Base-by-base conservation (phyloP, 371 early-diverging fungal genomes). In the Edhazardia aedis region DNA sequence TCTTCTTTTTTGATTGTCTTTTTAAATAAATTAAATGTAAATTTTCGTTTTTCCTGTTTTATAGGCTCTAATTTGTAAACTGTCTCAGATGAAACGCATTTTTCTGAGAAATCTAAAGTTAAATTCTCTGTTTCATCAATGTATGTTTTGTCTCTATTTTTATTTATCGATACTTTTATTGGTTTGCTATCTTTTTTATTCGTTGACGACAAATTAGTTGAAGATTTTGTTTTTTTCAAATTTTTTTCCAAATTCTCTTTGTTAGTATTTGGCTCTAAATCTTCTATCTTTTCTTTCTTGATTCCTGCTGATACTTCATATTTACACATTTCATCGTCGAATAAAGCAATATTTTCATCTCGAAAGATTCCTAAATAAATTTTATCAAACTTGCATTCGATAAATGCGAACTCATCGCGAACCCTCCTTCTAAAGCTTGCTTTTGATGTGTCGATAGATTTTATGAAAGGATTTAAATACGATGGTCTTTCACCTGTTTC, bases 1-100 rank as follows among this genome's bases (percentile, higher is more conserved):
- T 68, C 64, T 4, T 30, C 30, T 1, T 68, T 43, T 9, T 54
- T 30, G 22, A 66, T 61, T 53, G 57, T 56, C 0, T 47, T 50
- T 0, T 48, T 47, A 52, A 67, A 71, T 7, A 40, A n/a, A 40
- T n/a, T 40, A 40, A 40, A 40, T 40, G 12, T 40, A 16, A 12
- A 16, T 14, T 4, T 4, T 16, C 12, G 21, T 16, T 7, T 4
- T 40, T 40, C 21, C 40, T 40, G 12, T 16, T 4, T 40, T 33
- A 33, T 33, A 7, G 33, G 6, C 6, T 33, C 14, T 33, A 33
- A 33, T 33, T 33, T 33, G 6, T 6, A 33, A 7, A 7, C 33
- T 7, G 33, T 7, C 6, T 33, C 6, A 33, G 33, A 7, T 33
- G 33, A 14, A 33, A 33, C 14, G 33, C 33, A 7, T 33, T 33